These are phyloP conservation scores for Calycina herbarum DNA, from an alignment of 2,329 filamentous ascomycete genomes.

Conservation along the genomic window DNA sequence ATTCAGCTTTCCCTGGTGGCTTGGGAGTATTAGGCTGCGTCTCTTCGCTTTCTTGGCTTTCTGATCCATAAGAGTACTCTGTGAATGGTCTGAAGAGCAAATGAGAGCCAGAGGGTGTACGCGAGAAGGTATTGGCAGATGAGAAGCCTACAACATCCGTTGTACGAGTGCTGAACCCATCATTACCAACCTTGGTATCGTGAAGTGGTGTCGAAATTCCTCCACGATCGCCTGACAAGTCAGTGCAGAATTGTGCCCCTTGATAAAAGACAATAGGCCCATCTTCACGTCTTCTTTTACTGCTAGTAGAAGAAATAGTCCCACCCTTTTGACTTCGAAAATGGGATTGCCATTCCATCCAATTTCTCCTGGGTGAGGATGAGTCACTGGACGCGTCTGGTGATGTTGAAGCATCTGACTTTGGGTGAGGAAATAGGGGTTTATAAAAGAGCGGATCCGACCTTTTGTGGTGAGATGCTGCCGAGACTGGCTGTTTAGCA, in stretches of 20 bases:
- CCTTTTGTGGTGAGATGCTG: conserved; percentile 40
- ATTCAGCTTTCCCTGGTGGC: conserved; percentile 13
- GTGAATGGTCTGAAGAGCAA: conserved; percentile 52
- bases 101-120: conserved; percentile 45
- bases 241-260: conserved; percentile 76
- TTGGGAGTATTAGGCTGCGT: conserved; percentile 9
- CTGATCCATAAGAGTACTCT: conserved; percentile 38
- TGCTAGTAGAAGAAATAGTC: not conserved
- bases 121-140: conserved; percentile 9
- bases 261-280: conserved; percentile 84
- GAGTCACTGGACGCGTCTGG: conserved; percentile 44
- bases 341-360: conserved; percentile 4
- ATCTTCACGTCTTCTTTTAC: conserved; percentile 58
- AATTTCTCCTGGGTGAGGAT: not conserved
- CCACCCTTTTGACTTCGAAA: conserved; percentile 4
- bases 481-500: conserved; percentile 7
- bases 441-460: conserved; percentile 60
- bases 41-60: conserved; percentile 21
- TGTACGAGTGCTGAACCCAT: conserved; percentile 33
- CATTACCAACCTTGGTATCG: conserved; percentile 48
- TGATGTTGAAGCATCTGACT: conserved; percentile 46
- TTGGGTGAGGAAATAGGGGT: conserved; percentile 57
- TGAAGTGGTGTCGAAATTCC: conserved; percentile 50
- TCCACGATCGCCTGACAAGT: conserved; percentile 68
- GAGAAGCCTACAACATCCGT: conserved; percentile 24